Conservation (phyloP, 2,329 filamentous ascomycete genomes). For the Claviceps pazoutovae region DNA sequence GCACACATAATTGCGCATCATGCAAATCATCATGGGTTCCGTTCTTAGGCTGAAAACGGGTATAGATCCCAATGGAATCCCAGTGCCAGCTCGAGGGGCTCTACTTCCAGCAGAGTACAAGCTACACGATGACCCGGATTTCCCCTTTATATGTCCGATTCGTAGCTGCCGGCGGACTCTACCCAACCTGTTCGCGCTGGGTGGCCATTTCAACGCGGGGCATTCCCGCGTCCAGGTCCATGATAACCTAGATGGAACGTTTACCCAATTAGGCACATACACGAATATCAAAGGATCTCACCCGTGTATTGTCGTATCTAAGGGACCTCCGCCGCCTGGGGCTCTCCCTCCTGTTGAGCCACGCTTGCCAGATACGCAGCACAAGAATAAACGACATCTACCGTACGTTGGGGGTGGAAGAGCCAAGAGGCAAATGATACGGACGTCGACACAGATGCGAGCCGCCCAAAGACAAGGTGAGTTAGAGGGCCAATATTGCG, state of each 20-base stretch:
- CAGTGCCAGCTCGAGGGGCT: slow-evolving; percentile 11
- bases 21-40: not conserved
- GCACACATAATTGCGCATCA: not conserved
- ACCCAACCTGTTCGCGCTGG: slow-evolving; percentile 10
- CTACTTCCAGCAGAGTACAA: slow-evolving; percentile 21
- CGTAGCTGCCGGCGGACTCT: slow-evolving; percentile 21
- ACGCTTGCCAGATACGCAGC: not conserved
- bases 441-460: not conserved
- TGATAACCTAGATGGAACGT: slow-evolving; percentile 27
- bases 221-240: slow-evolving; percentile 19
- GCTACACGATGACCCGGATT: slow-evolving; percentile 10
- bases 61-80: not conserved
- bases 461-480: not conserved
- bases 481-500: not conserved
- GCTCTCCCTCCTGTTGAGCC: slow-evolving; percentile 7
- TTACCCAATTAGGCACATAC: slow-evolving; percentile 17
- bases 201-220: slow-evolving; percentile 13
- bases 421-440: not conserved
- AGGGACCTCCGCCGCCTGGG: slow-evolving; percentile 10
- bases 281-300: slow-evolving; percentile 10
- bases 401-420: not conserved
- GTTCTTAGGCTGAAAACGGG: not conserved
- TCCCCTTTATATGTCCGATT: slow-evolving; percentile 23
- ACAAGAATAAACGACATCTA: not conserved
- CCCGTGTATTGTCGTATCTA: slow-evolving; percentile 17